These are phyloP conservation scores for Filobasidium uniguttulatum DNA, from an alignment of 1,284 basidiomycete species.

Conservation along the genomic window DNA sequence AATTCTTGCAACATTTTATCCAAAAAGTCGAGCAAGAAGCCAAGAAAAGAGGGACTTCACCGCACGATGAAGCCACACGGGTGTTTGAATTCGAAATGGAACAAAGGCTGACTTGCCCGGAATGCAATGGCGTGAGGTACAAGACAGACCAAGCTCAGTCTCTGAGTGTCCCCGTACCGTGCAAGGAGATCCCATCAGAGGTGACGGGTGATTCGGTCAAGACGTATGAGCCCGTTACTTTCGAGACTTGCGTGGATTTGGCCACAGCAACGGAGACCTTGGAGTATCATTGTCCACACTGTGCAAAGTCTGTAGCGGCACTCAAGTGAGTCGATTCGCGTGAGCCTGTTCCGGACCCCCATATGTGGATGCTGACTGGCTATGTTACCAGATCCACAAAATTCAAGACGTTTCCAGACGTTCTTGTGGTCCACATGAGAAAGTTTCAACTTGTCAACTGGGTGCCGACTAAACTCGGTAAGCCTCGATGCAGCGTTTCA, in stretches of 20 bases:
- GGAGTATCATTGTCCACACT: conserved; percentile 54
- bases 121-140: conserved; percentile 80
- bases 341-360: background rate
- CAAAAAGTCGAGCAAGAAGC: conserved; percentile 53
- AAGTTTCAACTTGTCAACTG: conserved; percentile 95
- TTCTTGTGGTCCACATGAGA: conserved; percentile 74
- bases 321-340: conserved; percentile 43
- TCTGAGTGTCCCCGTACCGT: conserved; percentile 67
- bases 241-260: conserved; percentile 54
- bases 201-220: conserved; percentile 40
- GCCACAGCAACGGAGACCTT: conserved; percentile 56
- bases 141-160: conserved; percentile 64
- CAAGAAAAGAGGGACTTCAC: conserved; percentile 41
- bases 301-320: conserved; percentile 51
- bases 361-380: background rate
- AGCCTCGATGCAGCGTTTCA: conserved; percentile 16
- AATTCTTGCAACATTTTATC: conserved; percentile 77
- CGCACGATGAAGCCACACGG: conserved; percentile 50
- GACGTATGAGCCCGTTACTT: conserved; percentile 53
- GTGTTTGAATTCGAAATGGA: conserved; percentile 72
- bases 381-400: conserved; percentile 46
- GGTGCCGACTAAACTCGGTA: conserved; percentile 89
- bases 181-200: conserved; percentile 35
- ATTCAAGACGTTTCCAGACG: conserved; percentile 77
- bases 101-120: conserved; percentile 67